phyloP scores from a whole-genome alignment of 208 protist species.

The Leishmania tropica region DNA sequence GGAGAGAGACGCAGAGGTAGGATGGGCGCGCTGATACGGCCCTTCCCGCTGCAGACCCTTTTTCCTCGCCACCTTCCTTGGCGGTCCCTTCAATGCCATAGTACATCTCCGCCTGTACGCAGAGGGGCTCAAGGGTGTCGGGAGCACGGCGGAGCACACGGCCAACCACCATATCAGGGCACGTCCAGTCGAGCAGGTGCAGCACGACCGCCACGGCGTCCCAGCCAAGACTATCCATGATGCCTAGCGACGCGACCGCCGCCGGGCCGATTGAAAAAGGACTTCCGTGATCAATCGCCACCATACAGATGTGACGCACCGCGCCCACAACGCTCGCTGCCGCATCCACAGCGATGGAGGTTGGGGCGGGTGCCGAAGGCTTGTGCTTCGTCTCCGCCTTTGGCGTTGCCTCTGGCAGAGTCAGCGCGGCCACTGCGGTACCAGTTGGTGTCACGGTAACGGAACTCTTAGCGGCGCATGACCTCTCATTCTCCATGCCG shows the following conservation, averaged over 20 bases:
- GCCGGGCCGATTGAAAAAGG: neutral
- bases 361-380: neutral
- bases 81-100: conserved; percentile 23
- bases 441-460: neutral
- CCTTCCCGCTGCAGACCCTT: neutral
- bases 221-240: conserved; percentile 35
- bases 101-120: conserved; percentile 31
- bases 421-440: neutral
- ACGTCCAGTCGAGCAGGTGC: conserved; percentile 35
- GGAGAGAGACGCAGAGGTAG: conserved; percentile 26
- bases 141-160: conserved; percentile 24
- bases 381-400: neutral
- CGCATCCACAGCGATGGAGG: conserved; percentile 20
- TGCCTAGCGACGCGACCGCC: conserved; percentile 5
- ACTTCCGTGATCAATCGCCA: conserved; percentile 5
- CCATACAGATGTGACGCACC: conserved; percentile 15
- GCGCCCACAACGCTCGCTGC: conserved; percentile 11
- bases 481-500: neutral
- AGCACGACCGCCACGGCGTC: conserved; percentile 31
- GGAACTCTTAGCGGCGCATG: neutral
- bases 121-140: neutral
- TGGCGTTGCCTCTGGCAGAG: neutral
- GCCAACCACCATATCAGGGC: conserved; percentile 32
- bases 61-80: neutral
- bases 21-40: neutral